Evolutionary conservation across 2,329 filamentous ascomycete species (phyloP), one percentile per base, ranked within the genome.

Genomic region (Clathrospora elynae): DNA sequence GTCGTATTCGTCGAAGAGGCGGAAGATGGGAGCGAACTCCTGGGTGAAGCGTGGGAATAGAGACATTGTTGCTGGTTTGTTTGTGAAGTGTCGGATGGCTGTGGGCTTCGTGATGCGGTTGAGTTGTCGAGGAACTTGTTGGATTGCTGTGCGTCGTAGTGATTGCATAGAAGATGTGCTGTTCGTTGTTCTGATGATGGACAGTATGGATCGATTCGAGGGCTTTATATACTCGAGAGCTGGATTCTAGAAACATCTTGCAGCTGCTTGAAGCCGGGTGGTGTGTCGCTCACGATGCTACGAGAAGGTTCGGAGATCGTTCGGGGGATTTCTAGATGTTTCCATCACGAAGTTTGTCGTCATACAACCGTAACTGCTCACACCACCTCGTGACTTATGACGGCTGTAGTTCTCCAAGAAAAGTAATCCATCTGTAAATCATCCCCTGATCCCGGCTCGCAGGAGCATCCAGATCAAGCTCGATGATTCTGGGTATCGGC

Each of bases 1-100:
- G 49, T 75, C 72, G 50, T 74, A 75, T 59, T 75, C 75, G 59
- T 76, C 74, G 51, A 74, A 66, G 31, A 77, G 69, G 37, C 72
- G 71, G 70, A 76, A 76, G 59, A 75, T 70, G 46, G 71, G 70
- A 50, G 68, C 66, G 51, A 72, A 66, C 44, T 73, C 70, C 46
- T 62, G 59, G n/a, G 61, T 64, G 58, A 70, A 71, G 59, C 66
- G 65, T 57, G 67, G 70, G 62, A 71, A 72, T 56, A 73, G 67
- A 58, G 70, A 71, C 70, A 73, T 72, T 51, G 53, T 57, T 57
- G 51, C 37, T 52, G 58, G 53, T 44, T 58, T 53, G 11, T 35
- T 50, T 38, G 63, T 35, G 36, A 63, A 53, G 29, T 18, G 46
- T 29, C 59, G 64, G 34, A 47, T 37, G 19, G 47, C 36, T 18